Evolutionary conservation across 2,329 filamentous ascomycete genomes (phyloP).

Genomic region (Helicocarpus griseus): DNA sequence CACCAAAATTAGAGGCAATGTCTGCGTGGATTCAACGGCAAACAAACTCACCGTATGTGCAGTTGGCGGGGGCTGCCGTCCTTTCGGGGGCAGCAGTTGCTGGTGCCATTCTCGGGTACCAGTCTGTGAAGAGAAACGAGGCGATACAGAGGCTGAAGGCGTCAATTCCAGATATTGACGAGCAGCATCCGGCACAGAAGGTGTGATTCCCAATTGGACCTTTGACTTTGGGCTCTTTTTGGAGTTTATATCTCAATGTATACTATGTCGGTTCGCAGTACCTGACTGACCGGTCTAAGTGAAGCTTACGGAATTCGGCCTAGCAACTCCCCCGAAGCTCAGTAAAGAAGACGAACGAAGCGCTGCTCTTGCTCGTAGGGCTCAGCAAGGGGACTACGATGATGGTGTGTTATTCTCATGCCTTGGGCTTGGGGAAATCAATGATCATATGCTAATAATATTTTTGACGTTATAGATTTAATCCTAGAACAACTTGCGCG

Average conservation of each 20-base stretch:
- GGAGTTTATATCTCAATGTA: too few relatives aligned
- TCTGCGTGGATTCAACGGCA: slow-evolving; percentile 37
- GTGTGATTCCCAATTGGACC: slow-evolving; percentile 22
- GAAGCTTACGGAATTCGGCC: slow-evolving; percentile 44
- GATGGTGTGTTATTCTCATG: slow-evolving; percentile 36
- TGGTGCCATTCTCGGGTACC: slow-evolving; percentile 47
- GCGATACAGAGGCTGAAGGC: slow-evolving; percentile 50
- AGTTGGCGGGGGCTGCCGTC: slow-evolving; percentile 35
- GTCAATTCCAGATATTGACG: slow-evolving; percentile 47
- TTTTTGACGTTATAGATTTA: slow-evolving; percentile 48
- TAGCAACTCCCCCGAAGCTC: slow-evolving; percentile 21
- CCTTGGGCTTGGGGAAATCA: background rate
- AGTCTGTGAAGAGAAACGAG: slow-evolving; percentile 45
- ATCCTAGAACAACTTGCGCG: slow-evolving; percentile 90
- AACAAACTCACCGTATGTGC: slow-evolving; percentile 30
- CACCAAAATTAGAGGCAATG: slow-evolving; percentile 21
- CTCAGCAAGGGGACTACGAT: slow-evolving; percentile 55
- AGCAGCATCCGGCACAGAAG: slow-evolving; percentile 41
- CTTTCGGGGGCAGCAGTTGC: slow-evolving; percentile 35
- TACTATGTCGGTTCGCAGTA: slow-evolving; percentile 1
- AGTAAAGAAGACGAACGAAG: slow-evolving; percentile 49
- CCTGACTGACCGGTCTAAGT: slow-evolving; percentile 29
- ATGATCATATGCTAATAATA: slow-evolving; percentile 9
- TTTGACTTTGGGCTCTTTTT: too few relatives aligned
- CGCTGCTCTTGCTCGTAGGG: slow-evolving; percentile 49